A percentile compares a stretch with the other conserved stretches of the same genome.
phyloP scores from a whole-genome alignment of 495 filamentous ascomycete species.

The Daldinia caldariorum region DNA sequence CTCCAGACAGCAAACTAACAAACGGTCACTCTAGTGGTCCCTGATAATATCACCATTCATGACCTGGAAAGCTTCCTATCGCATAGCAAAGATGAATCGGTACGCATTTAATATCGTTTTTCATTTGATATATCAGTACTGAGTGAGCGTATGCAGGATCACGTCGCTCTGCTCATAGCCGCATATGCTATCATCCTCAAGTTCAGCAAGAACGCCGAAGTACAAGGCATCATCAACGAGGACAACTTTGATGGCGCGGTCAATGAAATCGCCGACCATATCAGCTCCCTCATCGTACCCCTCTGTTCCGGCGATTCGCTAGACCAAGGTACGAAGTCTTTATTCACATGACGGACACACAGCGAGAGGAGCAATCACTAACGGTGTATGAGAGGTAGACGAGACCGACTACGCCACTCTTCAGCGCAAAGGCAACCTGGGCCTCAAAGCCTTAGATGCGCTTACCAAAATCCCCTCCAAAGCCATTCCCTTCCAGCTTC shows the following conservation, averaged over 20 bases:
- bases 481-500: constrained; percentile 23
- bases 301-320: constrained; percentile 27
- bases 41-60: constrained; percentile 1
- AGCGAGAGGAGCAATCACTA: neutral
- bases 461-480: constrained; percentile 12
- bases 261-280: constrained; percentile 16
- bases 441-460: constrained; percentile 23
- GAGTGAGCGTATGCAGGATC: constrained; percentile 20
- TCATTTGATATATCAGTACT: neutral
- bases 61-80: constrained; percentile 15
- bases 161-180: constrained; percentile 25
- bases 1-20: constrained; percentile 8
- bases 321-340: constrained; percentile 35
- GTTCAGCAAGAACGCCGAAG: constrained; percentile 15
- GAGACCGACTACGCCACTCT: constrained; percentile 36
- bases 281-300: constrained; percentile 38
- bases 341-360: too few relatives aligned
- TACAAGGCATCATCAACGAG: neutral
- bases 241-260: constrained; percentile 1
- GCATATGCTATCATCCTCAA: constrained; percentile 26
- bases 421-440: constrained; percentile 33
- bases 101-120: neutral
- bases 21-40: constrained; percentile 17
- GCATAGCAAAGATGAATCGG: neutral
- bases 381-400: constrained; percentile 22